Evolutionary conservation across 306 rosid genomes (phyloP).

Genomic region (Rosa multiflora): DNA sequence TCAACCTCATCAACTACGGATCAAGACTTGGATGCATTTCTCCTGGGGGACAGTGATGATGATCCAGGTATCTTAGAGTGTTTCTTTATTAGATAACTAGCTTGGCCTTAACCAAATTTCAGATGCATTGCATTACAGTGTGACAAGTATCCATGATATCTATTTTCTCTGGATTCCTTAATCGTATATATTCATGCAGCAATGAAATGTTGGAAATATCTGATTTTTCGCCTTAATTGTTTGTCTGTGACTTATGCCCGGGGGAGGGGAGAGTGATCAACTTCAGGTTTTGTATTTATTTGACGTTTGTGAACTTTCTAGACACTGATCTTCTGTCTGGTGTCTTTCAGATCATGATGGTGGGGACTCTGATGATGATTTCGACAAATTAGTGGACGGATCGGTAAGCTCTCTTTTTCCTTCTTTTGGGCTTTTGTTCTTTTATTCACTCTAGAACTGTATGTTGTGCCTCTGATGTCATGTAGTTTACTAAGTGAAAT

Average conservation of each 20-base stretch:
- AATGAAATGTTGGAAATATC: background rate
- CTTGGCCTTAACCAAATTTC: background rate
- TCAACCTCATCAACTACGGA: slow-evolving; percentile 42
- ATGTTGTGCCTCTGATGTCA: background rate
- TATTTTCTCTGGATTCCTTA: background rate
- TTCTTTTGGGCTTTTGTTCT: background rate
- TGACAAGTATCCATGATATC: background rate
- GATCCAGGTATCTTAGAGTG: slow-evolving; percentile 43
- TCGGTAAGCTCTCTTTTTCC: slow-evolving; percentile 46
- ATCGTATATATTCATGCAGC: background rate
- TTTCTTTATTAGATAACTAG: background rate
- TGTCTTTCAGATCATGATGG: slow-evolving; percentile 45
- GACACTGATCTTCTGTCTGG: slow-evolving; percentile 18
- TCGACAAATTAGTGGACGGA: slow-evolving; percentile 51
- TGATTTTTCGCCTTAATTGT: no score
- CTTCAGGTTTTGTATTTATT: background rate
- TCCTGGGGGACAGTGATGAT: slow-evolving; percentile 58
- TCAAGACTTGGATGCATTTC: slow-evolving; percentile 67
- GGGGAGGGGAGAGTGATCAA: background rate
- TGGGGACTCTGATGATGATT: slow-evolving; percentile 49
- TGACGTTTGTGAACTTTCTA: background rate
- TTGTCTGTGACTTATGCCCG: background rate
- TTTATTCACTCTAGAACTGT: background rate
- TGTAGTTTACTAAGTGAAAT: background rate
- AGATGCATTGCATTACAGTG: background rate